phyloP scores from a whole-genome alignment of 139 green algal genomes.

The Diplosphaera chodatii region DNA sequence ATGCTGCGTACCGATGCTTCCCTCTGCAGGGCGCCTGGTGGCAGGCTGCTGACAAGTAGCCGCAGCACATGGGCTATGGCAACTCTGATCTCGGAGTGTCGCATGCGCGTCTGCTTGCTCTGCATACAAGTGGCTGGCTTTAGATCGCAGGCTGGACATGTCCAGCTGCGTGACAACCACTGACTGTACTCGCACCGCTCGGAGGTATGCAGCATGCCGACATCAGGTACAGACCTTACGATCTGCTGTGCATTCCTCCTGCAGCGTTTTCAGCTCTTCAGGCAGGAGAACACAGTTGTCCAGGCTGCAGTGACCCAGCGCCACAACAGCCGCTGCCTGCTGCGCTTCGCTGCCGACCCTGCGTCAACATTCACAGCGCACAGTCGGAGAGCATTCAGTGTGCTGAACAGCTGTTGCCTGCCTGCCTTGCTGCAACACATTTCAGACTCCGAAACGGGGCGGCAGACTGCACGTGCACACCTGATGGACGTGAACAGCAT shows the following conservation, averaged over 20 bases:
- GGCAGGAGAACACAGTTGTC: slow-evolving; percentile 43
- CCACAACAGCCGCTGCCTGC: slow-evolving; percentile 43
- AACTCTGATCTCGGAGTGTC: background rate
- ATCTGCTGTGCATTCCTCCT: slow-evolving; percentile 45
- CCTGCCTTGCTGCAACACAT: too few relatives aligned
- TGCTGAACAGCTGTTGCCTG: too few relatives aligned
- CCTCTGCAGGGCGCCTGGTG: slow-evolving; percentile 23
- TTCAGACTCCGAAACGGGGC: too few relatives aligned
- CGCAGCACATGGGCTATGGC: slow-evolving; percentile 35
- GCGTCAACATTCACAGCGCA: too few relatives aligned
- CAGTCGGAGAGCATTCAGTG: too few relatives aligned
- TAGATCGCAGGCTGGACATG: too few relatives aligned
- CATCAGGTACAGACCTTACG: slow-evolving; percentile 1
- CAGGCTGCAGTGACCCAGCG: slow-evolving; percentile 53
- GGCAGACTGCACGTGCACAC: too few relatives aligned
- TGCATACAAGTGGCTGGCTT: background rate
- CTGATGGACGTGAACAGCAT: slow-evolving; percentile 16
- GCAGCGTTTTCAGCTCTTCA: slow-evolving; percentile 39
- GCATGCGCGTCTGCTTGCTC: background rate
- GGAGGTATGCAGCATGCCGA: too few relatives aligned
- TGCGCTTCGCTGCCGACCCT: slow-evolving; percentile 15
- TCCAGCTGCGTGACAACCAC: too few relatives aligned
- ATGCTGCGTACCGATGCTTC: slow-evolving; percentile 30
- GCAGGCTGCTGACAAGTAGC: slow-evolving; percentile 36
- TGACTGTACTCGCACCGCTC: too few relatives aligned